These are phyloP conservation scores for Colletotrichum sp. DNA, from an alignment of 2,329 filamentous ascomycete species.

Conservation along the genomic window DNA sequence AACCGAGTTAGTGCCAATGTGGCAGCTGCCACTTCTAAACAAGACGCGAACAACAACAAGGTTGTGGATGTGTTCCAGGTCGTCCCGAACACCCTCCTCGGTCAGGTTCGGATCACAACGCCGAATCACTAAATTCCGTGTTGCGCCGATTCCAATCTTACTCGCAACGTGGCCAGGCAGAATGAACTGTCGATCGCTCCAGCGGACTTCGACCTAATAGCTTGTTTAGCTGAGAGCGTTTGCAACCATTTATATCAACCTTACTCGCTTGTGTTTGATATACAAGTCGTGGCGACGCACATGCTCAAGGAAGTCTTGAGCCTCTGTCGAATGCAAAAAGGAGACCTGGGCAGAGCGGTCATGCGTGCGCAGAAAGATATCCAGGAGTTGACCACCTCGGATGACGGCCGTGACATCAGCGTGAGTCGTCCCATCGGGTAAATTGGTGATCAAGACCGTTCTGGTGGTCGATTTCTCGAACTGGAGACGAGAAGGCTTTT, in stretches of 20 bases:
- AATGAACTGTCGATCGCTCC: slow-evolving; percentile 74
- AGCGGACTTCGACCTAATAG: slow-evolving; percentile 68
- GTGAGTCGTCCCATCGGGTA: slow-evolving; percentile 67
- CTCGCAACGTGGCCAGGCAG: slow-evolving; percentile 66
- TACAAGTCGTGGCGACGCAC: slow-evolving; percentile 70
- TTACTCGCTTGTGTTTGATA: slow-evolving; percentile 70
- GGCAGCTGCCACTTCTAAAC: slow-evolving; percentile 64
- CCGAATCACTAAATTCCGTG: slow-evolving; percentile 75
- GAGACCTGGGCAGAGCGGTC: slow-evolving; percentile 71
- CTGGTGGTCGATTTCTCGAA: slow-evolving; percentile 49
- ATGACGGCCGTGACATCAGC: slow-evolving; percentile 69
- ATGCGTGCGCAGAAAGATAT: slow-evolving; percentile 65
- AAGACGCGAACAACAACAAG: slow-evolving; percentile 71
- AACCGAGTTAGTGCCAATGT: slow-evolving; percentile 79
- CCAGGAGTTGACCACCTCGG: slow-evolving; percentile 73
- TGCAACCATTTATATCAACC: background rate
- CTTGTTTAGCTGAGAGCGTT: background rate
- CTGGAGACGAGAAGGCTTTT: slow-evolving; percentile 19
- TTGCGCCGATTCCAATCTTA: slow-evolving; percentile 70
- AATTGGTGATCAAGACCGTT: slow-evolving; percentile 66
- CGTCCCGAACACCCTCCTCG: slow-evolving; percentile 68
- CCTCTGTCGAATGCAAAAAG: slow-evolving; percentile 69
- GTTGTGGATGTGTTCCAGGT: slow-evolving; percentile 85
- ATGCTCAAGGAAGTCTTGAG: slow-evolving; percentile 69
- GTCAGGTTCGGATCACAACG: slow-evolving; percentile 64